phyloP scores from a whole-genome alignment of 345 rosid species.

The Odontarrhena argentea region DNA sequence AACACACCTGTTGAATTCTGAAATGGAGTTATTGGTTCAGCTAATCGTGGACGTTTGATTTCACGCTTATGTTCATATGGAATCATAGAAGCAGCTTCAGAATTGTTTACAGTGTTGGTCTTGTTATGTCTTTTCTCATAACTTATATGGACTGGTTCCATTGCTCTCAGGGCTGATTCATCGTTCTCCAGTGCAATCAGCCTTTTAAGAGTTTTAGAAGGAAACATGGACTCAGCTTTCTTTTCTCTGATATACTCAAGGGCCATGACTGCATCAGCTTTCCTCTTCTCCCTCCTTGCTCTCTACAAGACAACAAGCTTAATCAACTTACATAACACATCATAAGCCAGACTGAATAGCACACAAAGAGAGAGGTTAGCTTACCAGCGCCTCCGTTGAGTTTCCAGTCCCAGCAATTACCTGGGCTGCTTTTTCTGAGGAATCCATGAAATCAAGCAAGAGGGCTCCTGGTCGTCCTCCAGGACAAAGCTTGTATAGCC shows the following conservation, averaged over 20 bases:
- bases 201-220: constrained; percentile 8
- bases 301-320: constrained; percentile 25
- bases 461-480: constrained; percentile 15
- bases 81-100: neutral
- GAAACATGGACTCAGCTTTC: constrained; percentile 18
- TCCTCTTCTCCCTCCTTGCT: constrained; percentile 27
- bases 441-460: constrained; percentile 15
- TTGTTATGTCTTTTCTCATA: neutral
- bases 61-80: constrained; percentile 9
- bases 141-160: constrained; percentile 12
- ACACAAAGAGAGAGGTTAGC: neutral
- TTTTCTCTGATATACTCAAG: constrained; percentile 29
- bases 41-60: no score
- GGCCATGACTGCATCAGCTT: constrained; percentile 33
- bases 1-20: no score
- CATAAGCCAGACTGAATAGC: constrained; percentile 1
- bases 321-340: constrained; percentile 17
- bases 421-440: constrained; percentile 2
- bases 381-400: constrained; percentile 25
- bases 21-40: no score
- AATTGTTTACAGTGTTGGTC: neutral
- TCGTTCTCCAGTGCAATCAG: neutral
- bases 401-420: constrained; percentile 13
- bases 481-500: constrained; percentile 3
- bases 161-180: constrained; percentile 1